Percentiles rank a stretch among this genome's conserved stretches.
Evolutionary conservation across 2,329 filamentous ascomycete genomes (phyloP).

Genomic region (Pochonia chlamydosporia): DNA sequence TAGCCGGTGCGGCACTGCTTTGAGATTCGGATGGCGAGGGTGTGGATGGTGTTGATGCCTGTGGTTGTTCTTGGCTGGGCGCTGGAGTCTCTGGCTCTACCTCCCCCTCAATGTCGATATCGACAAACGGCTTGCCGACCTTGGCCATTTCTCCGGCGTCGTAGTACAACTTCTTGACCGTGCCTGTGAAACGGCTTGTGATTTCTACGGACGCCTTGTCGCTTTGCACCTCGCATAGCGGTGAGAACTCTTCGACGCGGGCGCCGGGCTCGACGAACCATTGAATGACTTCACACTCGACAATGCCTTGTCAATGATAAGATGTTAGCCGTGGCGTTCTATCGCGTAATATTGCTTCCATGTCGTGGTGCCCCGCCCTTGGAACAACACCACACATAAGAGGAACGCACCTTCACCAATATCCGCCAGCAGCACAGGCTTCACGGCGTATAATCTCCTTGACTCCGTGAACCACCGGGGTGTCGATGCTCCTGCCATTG

Average conservation of each 20-base stretch:
- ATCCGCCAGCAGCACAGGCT: conserved; percentile 77
- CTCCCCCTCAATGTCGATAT: conserved; percentile 86
- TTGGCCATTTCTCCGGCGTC: conserved; percentile 94
- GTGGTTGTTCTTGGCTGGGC: conserved; percentile 8
- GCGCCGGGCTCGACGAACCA: conserved; percentile 98
- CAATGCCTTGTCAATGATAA: conserved; percentile 61
- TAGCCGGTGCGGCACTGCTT: neutral
- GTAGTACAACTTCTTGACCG: conserved; percentile 95
- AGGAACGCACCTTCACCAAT: conserved; percentile 68
- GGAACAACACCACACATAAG: neutral
- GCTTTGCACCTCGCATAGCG: conserved; percentile 95
- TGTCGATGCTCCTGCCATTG: conserved; percentile 20
- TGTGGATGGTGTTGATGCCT: conserved; percentile 21
- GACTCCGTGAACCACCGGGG: conserved; percentile 47
- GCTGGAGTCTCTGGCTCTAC: conserved; percentile 39
- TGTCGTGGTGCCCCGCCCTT: neutral
- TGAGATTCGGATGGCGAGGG: conserved; percentile 13
- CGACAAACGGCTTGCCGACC: conserved; percentile 88
- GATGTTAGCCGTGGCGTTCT: neutral
- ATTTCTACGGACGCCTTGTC: conserved; percentile 92
- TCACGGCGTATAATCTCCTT: conserved; percentile 50
- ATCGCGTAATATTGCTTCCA: too few relatives aligned
- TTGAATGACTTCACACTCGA: conserved; percentile 97
- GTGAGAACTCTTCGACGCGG: conserved; percentile 94
- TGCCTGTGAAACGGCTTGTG: conserved; percentile 88